Base-by-base conservation (phyloP, 345 rosid species). In the Aquilaria malaccensis region DNA sequence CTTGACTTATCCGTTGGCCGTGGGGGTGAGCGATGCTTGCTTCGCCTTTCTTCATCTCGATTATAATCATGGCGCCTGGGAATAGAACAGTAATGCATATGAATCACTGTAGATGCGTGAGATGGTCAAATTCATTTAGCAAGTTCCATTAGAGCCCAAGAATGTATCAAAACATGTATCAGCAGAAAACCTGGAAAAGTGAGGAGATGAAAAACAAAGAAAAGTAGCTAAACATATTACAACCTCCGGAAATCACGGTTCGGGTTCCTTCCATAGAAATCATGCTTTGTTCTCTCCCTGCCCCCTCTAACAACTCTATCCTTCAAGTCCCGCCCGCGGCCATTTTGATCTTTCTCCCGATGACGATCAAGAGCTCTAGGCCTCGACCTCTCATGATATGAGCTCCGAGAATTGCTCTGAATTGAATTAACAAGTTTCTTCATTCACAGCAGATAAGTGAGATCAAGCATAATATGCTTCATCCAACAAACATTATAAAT, bases 301-400 rank as follows among this genome's bases (percentile, higher is more conserved):
- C 56, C 67, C 52, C 52, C 59, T 56, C 67, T 33, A 45, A 3
- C 15, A 29, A 49, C 46, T 14, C 58, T 62, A 52, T 65, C 74
- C 33, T 60, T 70, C 10, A 50, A 66, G 41, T 56, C 70, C 51
- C 75, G 50, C 15, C 2, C 50, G 37, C 53, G 59, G 45, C 29
- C 51, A 3, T 56, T 66, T 30, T 59, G 56, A 14, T 61, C 59
- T 5, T 30, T 67, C 51, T 37, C 70, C 52, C 70, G 41, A 1
- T 32, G 30, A 30, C 58, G 64, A 55, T 7, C 65, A 46, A 33
- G 60, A 11, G 53, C 71, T 60, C 60, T 55, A 30, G 51, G 45
- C 51, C 63, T 64, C 43, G 69, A 43, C 66, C 69, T 72, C 33
- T 58, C 75, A 48, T 30, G 63, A 57, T 59, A 65, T 9, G 60